phyloP scores from a whole-genome alignment of 148 eudicot species.

The Chenopodium berlandieri region DNA sequence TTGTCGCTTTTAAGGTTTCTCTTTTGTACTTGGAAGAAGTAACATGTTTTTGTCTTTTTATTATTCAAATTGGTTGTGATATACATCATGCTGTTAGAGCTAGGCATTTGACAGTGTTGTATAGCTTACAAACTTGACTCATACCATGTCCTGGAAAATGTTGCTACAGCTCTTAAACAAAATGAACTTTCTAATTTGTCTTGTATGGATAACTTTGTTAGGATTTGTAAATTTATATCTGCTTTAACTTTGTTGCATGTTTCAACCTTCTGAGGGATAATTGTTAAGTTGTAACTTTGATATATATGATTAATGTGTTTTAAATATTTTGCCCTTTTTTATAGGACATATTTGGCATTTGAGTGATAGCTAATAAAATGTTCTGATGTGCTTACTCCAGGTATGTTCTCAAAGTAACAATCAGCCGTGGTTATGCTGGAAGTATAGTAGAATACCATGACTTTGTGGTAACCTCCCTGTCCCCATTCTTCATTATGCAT shows the following conservation, averaged over 20 bases:
- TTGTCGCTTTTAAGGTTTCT: neutral
- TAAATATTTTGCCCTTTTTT: no score
- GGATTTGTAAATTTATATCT: neutral
- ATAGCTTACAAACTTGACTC: no score
- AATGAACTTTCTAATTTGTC: neutral
- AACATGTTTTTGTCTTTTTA: no score
- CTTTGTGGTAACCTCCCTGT: slow-evolving; percentile 55
- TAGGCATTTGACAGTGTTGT: no score
- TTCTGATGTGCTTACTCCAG: slow-evolving; percentile 42
- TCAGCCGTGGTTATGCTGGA: slow-evolving; percentile 91
- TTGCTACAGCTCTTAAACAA: no score
- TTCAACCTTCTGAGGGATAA: neutral
- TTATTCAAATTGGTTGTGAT: no score
- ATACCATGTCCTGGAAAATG: no score
- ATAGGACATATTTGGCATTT: neutral
- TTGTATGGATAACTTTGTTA: neutral
- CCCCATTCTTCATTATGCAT: neutral
- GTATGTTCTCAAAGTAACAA: slow-evolving; percentile 92
- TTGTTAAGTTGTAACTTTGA: neutral
- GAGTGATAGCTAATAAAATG: neutral
- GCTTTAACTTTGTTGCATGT: neutral
- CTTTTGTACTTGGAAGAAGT: neutral
- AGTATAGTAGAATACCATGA: slow-evolving; percentile 84
- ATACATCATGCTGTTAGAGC: no score
- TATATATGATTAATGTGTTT: neutral